These are phyloP conservation scores for Linum usitatissimum DNA, from an alignment of 345 rosid species.

Conservation along the genomic window DNA sequence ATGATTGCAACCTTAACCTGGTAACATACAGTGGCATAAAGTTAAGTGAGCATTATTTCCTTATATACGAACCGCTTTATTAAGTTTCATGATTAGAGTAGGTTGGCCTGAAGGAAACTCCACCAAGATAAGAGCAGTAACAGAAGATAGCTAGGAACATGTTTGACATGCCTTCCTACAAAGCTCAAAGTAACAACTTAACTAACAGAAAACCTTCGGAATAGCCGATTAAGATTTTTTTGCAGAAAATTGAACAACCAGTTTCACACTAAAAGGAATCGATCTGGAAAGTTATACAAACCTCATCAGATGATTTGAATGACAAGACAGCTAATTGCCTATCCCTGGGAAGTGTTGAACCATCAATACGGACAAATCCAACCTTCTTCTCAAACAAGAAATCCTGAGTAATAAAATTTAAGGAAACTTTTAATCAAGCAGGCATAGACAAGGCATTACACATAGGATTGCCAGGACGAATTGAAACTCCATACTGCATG, in stretches of 20 bases:
- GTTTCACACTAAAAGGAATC: background rate
- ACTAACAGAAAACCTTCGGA: background rate
- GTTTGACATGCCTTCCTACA: background rate
- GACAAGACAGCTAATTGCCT: constrained; percentile 75
- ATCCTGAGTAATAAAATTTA: constrained; percentile 40
- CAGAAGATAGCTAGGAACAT: background rate
- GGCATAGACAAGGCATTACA: background rate
- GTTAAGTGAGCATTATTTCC: background rate
- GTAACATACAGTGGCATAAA: constrained; percentile 3
- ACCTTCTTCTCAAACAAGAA: constrained; percentile 74
- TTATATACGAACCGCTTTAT: too few species aligned
- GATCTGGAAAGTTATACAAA: constrained; percentile 12
- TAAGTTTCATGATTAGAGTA: too few species aligned
- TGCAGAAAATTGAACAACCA: background rate
- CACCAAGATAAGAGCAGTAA: too few species aligned
- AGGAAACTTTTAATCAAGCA: constrained; percentile 2
- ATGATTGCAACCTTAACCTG: constrained; percentile 82
- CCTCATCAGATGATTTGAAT: constrained; percentile 65
- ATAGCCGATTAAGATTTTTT: background rate
- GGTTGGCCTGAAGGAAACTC: too few species aligned
- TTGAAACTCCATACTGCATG: background rate
- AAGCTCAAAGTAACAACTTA: background rate
- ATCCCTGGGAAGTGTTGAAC: constrained; percentile 73
- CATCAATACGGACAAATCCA: constrained; percentile 86
- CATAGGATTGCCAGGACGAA: background rate